Conservation (phyloP, 768 basidiomycete genomes). For the Amanita rubescens region DNA sequence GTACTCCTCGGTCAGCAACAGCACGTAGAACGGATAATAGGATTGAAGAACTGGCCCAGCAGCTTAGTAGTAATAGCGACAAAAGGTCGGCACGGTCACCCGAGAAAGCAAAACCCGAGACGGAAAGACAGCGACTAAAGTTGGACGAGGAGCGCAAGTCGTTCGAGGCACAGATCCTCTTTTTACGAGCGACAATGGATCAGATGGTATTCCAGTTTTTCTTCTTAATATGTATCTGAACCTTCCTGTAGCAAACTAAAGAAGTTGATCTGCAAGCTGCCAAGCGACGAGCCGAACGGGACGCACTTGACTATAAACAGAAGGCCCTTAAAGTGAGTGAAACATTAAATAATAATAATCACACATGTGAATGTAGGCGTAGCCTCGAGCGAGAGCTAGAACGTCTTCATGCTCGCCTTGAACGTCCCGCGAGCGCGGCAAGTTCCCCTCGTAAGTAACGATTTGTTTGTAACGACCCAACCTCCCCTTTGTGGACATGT, state of each 20-base stretch:
- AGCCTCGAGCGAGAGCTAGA: constrained; percentile 67
- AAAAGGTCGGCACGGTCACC: constrained; percentile 32
- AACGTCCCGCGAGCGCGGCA: constrained; percentile 38
- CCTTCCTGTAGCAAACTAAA: constrained; percentile 49
- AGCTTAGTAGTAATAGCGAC: constrained; percentile 42
- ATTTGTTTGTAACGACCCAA: constrained; percentile 16
- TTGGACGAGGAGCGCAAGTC: constrained; percentile 59
- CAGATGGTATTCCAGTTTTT: constrained; percentile 36
- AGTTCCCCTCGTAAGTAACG: constrained; percentile 26
- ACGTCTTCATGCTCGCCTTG: constrained; percentile 55
- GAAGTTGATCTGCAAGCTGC: constrained; percentile 61
- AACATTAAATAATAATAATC: constrained; percentile 3
- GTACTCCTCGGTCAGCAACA: constrained; percentile 47
- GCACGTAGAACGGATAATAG: constrained; percentile 59
- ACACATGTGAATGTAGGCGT: not conserved
- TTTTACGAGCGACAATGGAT: constrained; percentile 54
- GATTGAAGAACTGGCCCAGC: constrained; percentile 64
- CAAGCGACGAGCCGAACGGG: constrained; percentile 71
- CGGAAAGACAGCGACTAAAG: constrained; percentile 51
- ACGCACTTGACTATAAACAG: constrained; percentile 68
- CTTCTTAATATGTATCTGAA: constrained; percentile 7
- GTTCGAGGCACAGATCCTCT: constrained; percentile 51
- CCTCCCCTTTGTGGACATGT: too few species aligned
- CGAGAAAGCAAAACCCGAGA: constrained; percentile 41
- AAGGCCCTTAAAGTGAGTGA: constrained; percentile 54